Percentiles rank a stretch among this genome's conserved stretches.
These are phyloP conservation scores for Davidsoniella neocaledoniae DNA, from an alignment of 2,329 filamentous ascomycete genomes.

Conservation along the genomic window DNA sequence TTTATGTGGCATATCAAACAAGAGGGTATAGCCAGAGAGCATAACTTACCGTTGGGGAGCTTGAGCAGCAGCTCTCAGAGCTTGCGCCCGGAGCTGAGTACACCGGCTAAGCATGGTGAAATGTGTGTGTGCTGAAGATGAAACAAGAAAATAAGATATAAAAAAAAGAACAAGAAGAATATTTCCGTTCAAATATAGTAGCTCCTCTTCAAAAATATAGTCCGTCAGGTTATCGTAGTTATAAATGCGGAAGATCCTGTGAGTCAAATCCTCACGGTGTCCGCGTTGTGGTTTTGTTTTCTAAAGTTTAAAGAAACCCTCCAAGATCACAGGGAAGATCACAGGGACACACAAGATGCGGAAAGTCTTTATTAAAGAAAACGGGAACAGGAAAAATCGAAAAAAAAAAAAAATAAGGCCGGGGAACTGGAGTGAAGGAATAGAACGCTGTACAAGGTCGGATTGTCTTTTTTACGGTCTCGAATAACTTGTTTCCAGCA, in stretches of 20 bases:
- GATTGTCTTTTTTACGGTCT: no score
- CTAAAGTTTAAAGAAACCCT: no score
- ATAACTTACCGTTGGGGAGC: slow-evolving; percentile 8
- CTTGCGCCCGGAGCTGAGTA: slow-evolving; percentile 14
- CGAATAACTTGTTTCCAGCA: no score
- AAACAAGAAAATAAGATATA: neutral
- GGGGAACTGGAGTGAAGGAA: neutral
- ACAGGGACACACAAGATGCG: slow-evolving; percentile 16
- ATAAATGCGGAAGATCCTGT: no score
- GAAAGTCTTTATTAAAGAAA: neutral
- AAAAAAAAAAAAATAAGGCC: neutral
- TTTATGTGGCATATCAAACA: neutral
- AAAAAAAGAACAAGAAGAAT: neutral
- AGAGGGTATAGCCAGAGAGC: neutral
- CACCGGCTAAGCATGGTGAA: slow-evolving; percentile 15
- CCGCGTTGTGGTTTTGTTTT: no score
- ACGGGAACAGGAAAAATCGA: neutral
- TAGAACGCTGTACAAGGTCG: no score
- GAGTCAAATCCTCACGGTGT: no score
- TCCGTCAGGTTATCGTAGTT: no score
- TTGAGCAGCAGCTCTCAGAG: slow-evolving; percentile 14
- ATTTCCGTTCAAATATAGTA: neutral
- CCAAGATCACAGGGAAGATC: slow-evolving; percentile 18
- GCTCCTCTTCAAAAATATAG: no score
- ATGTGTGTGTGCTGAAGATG: slow-evolving; percentile 5